These are phyloP conservation scores for Prototheca stagnorum DNA, from an alignment of 163 green algal species.

Conservation along the genomic window DNA sequence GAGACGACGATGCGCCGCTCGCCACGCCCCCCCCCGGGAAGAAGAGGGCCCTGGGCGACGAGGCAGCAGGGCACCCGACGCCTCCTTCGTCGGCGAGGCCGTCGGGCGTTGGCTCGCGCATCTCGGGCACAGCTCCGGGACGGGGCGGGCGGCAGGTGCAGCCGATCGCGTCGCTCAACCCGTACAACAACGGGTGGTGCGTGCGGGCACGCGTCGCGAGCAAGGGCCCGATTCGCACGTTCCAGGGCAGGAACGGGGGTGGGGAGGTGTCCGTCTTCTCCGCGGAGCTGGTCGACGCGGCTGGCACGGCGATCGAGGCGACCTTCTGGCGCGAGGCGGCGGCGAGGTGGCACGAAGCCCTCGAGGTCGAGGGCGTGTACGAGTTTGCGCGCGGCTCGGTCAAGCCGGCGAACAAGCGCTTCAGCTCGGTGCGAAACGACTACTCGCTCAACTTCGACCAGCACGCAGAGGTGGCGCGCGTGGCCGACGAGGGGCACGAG, in stretches of 20 bases:
- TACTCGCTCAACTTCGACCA: constrained; percentile 57
- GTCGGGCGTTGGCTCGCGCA: background rate
- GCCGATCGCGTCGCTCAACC: constrained; percentile 60
- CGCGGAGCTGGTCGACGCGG: constrained; percentile 62
- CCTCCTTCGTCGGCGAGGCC: background rate
- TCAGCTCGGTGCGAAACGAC: constrained; percentile 55
- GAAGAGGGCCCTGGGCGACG: no score
- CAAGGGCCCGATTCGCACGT: constrained; percentile 38
- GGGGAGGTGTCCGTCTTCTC: constrained; percentile 32
- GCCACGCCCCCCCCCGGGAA: background rate
- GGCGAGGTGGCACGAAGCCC: constrained; percentile 37
- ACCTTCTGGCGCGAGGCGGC: constrained; percentile 69
- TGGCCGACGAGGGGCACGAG: constrained; percentile 14
- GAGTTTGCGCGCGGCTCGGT: constrained; percentile 54
- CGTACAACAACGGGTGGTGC: constrained; percentile 61
- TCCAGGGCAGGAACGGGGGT: constrained; percentile 18
- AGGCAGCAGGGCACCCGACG: background rate
- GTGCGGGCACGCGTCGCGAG: constrained; percentile 55
- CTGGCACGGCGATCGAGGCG: constrained; percentile 63
- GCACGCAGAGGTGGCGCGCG: constrained; percentile 3
- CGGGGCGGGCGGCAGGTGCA: no score
- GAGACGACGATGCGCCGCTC: no score
- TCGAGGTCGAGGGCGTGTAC: constrained; percentile 67
- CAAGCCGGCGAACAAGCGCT: constrained; percentile 70
- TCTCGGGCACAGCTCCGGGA: no score